Conservation (phyloP, 768 basidiomycete species). For the Naganishia vishniacii region DNA sequence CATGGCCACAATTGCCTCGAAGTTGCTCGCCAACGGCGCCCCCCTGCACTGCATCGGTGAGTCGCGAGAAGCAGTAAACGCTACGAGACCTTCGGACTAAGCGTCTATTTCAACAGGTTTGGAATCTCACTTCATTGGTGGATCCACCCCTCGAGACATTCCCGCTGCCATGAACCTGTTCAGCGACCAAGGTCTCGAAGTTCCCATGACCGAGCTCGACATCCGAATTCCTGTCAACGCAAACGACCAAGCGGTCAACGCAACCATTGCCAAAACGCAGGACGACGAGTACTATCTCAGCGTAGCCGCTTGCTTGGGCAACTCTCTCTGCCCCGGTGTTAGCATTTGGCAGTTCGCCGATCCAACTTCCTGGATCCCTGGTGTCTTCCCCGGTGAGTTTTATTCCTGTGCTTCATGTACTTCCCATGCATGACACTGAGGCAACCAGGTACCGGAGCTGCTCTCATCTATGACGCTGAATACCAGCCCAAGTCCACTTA, state of each 20-base stretch:
- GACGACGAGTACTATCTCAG: slow-evolving; percentile 33
- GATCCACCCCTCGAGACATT: slow-evolving; percentile 29
- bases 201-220: slow-evolving; percentile 43
- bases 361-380: slow-evolving; percentile 35
- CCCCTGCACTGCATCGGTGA: slow-evolving; percentile 40
- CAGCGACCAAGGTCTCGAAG: slow-evolving; percentile 40
- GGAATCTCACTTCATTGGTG: slow-evolving; percentile 23
- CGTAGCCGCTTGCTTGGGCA: slow-evolving; percentile 34
- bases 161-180: slow-evolving; percentile 36
- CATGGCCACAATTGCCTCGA: slow-evolving; percentile 29
- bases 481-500: slow-evolving; percentile 36
- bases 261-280: slow-evolving; percentile 33
- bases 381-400: slow-evolving; percentile 33
- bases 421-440: neutral
- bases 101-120: slow-evolving; percentile 26
- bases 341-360: slow-evolving; percentile 38
- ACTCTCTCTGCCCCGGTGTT: slow-evolving; percentile 35
- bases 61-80: slow-evolving; percentile 32
- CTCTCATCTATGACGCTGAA: slow-evolving; percentile 30
- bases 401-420: neutral
- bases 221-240: slow-evolving; percentile 36
- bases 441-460: slow-evolving; percentile 24
- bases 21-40: slow-evolving; percentile 30
- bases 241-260: slow-evolving; percentile 32
- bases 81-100: neutral